These are phyloP conservation scores for Chlorella sp. DNA, from an alignment of 139 green algal genomes.

Conservation along the genomic window DNA sequence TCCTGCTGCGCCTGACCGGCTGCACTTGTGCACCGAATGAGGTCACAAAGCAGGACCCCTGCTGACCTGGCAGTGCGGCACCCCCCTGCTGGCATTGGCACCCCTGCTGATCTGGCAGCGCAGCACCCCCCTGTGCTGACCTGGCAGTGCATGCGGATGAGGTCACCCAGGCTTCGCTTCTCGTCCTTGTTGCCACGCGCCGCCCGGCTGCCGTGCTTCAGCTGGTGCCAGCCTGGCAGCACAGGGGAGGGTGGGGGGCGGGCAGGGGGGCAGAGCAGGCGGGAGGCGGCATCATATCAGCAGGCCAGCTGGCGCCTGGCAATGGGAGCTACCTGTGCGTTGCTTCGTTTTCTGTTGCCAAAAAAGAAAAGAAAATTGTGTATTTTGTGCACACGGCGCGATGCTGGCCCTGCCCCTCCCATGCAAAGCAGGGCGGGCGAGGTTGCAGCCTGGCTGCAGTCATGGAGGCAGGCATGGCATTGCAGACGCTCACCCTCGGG, in stretches of 20 bases:
- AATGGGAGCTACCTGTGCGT: not conserved
- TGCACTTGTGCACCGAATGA: no score
- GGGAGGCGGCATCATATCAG: not conserved
- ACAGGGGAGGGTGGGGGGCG: no score
- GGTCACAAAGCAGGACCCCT: no score
- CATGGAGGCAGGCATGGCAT: no score
- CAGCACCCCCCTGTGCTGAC: not conserved
- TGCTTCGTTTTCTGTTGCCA: no score
- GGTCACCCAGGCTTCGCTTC: not conserved
- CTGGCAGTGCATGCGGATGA: constrained; percentile 32
- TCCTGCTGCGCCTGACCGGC: no score
- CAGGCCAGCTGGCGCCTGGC: not conserved
- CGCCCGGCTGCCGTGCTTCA: constrained; percentile 42
- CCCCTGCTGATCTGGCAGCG: not conserved
- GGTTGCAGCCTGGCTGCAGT: not conserved
- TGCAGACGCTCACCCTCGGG: no score
- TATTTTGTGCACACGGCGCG: not conserved
- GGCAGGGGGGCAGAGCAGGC: not conserved
- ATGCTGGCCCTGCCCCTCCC: not conserved
- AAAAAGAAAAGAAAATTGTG: no score
- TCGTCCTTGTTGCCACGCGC: not conserved
- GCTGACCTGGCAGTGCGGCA: not conserved
- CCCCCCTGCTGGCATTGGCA: no score
- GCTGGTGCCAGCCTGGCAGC: constrained; percentile 35
- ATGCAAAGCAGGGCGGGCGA: not conserved